Evolutionary conservation across 1,139 yeast genomes (phyloP).

Genomic region (Arxiozyma telluris): DNA sequence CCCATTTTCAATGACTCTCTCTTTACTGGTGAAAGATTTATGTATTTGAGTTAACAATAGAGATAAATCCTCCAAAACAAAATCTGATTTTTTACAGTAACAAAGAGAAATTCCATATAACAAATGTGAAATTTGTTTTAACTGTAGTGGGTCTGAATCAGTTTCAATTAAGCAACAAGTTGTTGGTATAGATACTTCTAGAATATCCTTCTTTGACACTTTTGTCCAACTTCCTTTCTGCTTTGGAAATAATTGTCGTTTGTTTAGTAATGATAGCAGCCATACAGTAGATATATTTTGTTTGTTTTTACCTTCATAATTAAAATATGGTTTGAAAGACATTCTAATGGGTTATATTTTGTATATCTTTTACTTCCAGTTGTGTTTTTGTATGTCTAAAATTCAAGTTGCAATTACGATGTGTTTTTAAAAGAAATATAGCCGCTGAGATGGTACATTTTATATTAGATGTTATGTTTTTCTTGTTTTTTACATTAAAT

Average conservation of each 20-base stretch:
- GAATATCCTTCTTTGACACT: constrained; percentile 22
- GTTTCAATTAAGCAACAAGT: constrained; percentile 23
- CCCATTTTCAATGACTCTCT: background rate
- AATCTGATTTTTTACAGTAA: constrained; percentile 26
- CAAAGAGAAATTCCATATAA: constrained; percentile 29
- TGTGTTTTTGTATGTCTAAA: background rate
- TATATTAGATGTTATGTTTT: too few species aligned
- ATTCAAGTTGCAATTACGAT: background rate
- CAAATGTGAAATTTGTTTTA: constrained; percentile 25
- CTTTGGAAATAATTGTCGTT: background rate
- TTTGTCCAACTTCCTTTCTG: background rate
- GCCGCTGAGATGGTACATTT: background rate
- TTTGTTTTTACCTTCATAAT: background rate
- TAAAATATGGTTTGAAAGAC: background rate
- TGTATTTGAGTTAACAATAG: constrained; percentile 19
- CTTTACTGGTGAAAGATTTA: constrained; percentile 4
- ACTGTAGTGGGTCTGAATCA: constrained; percentile 15
- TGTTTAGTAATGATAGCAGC: background rate
- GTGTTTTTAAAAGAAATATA: too few species aligned
- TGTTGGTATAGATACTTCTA: constrained; percentile 25
- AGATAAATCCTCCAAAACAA: constrained; percentile 23
- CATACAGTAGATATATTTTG: background rate
- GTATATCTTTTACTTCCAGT: too few species aligned
- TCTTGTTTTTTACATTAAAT: background rate
- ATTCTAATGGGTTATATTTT: too few species aligned